Conservation (phyloP, 2,329 filamentous ascomycete genomes). For the Moelleriella libera region DNA sequence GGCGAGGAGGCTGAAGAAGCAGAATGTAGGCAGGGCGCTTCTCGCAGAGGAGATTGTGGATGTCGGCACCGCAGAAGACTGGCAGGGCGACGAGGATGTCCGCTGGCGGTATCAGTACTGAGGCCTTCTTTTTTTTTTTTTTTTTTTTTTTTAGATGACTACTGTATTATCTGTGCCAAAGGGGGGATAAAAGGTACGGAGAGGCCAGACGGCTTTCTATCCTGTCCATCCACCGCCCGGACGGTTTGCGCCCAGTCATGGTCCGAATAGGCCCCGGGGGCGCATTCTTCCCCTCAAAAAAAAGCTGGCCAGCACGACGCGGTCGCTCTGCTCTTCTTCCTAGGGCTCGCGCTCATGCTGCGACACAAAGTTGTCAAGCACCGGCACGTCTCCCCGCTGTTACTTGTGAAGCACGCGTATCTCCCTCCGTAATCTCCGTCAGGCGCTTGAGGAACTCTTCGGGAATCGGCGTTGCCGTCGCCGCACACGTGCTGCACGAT, state of each 20-base stretch:
- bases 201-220: neutral
- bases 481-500: conserved; percentile 26
- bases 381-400: conserved; percentile 30
- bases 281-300: conserved; percentile 27
- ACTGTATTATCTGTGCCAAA: too few species aligned
- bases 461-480: conserved; percentile 30
- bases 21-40: conserved; percentile 39
- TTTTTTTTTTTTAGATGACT: too few species aligned
- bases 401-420: conserved; percentile 33
- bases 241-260: conserved; percentile 31
- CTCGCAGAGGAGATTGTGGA: conserved; percentile 29
- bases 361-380: conserved; percentile 32
- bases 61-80: conserved; percentile 36
- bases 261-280: conserved; percentile 27
- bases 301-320: conserved; percentile 30
- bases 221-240: conserved; percentile 16
- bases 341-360: conserved; percentile 34
- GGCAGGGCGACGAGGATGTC: conserved; percentile 47
- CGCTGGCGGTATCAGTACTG: conserved; percentile 53
- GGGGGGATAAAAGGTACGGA: too few species aligned
- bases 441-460: conserved; percentile 26
- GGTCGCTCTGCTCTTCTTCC: conserved; percentile 29
- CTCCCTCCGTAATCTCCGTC: conserved; percentile 29
- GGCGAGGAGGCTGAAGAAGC: conserved; percentile 37
- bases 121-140: too few species aligned